Percentiles rank a stretch among this genome's conserved stretches.
phyloP scores from a whole-genome alignment of 495 filamentous ascomycete species.

The Letharia columbiana region DNA sequence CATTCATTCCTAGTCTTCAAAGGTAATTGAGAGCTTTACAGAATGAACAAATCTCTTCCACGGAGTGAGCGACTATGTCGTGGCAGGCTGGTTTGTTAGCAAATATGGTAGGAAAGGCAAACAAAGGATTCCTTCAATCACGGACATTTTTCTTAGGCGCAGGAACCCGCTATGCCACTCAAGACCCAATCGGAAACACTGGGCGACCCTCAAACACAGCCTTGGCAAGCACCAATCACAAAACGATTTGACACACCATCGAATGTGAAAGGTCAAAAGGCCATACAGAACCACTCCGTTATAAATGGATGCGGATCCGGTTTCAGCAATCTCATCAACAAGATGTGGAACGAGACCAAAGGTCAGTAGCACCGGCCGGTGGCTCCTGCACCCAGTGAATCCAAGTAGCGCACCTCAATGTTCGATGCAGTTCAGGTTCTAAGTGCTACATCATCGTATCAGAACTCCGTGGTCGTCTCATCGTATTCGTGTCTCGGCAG shows the following conservation, averaged over 20 bases:
- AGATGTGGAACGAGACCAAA: not conserved
- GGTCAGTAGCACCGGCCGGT: not conserved
- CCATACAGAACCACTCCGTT: not conserved
- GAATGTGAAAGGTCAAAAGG: not conserved
- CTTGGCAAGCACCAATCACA: not conserved
- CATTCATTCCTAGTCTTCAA: not conserved
- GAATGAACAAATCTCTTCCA: not conserved
- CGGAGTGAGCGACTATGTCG: not conserved
- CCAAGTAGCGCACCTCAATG: not conserved
- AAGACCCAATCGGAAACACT: not conserved
- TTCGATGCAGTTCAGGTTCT: not conserved
- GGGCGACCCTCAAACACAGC: not conserved
- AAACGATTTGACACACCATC: not conserved
- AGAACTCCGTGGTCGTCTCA: constrained; percentile 16
- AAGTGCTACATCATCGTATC: not conserved
- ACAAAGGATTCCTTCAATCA: not conserved
- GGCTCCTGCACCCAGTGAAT: not conserved
- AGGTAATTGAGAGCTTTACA: not conserved
- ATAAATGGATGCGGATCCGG: not conserved
- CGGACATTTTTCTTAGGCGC: not conserved
- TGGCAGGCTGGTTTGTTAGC: not conserved
- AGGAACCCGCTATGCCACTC: not conserved
- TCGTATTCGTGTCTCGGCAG: not conserved
- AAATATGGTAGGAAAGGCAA: constrained; percentile 2
- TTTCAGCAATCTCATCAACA: not conserved